Percentiles rank a stretch among this genome's conserved stretches.
These are phyloP conservation scores for Mercurialis annua DNA, from an alignment of 345 rosid genomes.

Conservation along the genomic window DNA sequence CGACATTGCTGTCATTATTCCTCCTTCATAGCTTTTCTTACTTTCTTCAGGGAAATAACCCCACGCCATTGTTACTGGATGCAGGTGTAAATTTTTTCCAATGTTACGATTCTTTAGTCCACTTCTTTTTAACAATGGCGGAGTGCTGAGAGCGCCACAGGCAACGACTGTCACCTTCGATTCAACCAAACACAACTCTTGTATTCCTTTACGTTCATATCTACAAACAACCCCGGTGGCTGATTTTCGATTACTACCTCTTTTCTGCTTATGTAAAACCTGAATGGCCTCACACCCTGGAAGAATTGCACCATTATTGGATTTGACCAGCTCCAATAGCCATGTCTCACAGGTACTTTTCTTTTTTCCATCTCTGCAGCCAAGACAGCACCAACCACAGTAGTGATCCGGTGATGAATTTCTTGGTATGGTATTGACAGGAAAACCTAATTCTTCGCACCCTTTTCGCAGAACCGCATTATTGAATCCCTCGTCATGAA, in stretches of 20 bases:
- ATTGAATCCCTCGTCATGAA: slow-evolving; percentile 62
- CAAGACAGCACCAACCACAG: slow-evolving; percentile 81
- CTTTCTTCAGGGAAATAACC: slow-evolving; percentile 59
- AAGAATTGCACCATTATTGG: slow-evolving; percentile 67
- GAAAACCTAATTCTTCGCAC: slow-evolving; percentile 64
- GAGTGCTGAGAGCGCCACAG: slow-evolving; percentile 72
- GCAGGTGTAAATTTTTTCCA: slow-evolving; percentile 66
- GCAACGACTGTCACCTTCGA: slow-evolving; percentile 63
- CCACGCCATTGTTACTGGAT: slow-evolving; percentile 89
- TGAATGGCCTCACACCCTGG: slow-evolving; percentile 58
- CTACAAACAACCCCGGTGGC: slow-evolving; percentile 61
- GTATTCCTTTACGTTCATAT: slow-evolving; percentile 30
- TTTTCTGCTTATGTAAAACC: slow-evolving; percentile 38
- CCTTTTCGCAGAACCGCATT: slow-evolving; percentile 69
- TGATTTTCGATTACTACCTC: slow-evolving; percentile 25
- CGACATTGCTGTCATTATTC: slow-evolving; percentile 86
- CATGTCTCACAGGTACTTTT: slow-evolving; percentile 79
- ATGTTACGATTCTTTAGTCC: slow-evolving; percentile 63
- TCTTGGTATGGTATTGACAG: slow-evolving; percentile 52
- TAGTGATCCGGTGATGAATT: slow-evolving; percentile 65
- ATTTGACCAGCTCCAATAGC: slow-evolving; percentile 69
- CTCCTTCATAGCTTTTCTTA: slow-evolving; percentile 74
- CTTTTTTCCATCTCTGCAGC: slow-evolving; percentile 80
- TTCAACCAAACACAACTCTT: slow-evolving; percentile 48
- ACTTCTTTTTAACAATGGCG: slow-evolving; percentile 48